Conservation (phyloP, 2,329 filamentous ascomycete species). For the Diaporthe amygdali region DNA sequence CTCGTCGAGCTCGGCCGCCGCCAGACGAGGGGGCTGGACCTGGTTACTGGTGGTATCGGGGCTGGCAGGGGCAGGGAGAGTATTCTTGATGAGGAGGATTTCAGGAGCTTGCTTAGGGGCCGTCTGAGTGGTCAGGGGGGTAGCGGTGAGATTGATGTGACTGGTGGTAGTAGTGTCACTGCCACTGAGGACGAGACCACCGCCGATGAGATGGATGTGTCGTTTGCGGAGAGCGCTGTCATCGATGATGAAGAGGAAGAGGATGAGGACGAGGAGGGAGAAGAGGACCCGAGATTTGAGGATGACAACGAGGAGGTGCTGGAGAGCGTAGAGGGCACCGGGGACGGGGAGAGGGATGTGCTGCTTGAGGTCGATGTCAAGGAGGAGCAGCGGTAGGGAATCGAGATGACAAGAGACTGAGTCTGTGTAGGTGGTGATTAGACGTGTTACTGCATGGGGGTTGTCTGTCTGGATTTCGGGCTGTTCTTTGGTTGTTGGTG, state of each 20-base stretch:
- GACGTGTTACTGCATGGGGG: background rate
- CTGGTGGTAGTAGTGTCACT: slow-evolving; percentile 18
- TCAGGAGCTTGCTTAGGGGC: slow-evolving; percentile 43
- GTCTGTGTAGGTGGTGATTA: background rate
- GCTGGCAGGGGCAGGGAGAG: slow-evolving; percentile 60
- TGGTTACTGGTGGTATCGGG: slow-evolving; percentile 30
- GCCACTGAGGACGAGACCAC: slow-evolving; percentile 26
- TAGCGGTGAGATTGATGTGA: background rate
- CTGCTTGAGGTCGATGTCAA: background rate
- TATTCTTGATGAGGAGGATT: slow-evolving; percentile 65
- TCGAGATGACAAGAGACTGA: background rate
- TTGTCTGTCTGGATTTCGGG: background rate
- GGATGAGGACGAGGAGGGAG: background rate
- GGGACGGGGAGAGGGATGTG: background rate
- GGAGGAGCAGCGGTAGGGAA: background rate
- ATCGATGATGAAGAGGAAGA: slow-evolving; percentile 20
- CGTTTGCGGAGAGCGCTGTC: slow-evolving; percentile 5
- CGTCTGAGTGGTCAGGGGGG: background rate
- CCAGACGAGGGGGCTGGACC: slow-evolving; percentile 53
- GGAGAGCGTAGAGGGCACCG: background rate
- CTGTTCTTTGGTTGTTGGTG: background rate
- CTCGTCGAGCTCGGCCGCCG: slow-evolving; percentile 63
- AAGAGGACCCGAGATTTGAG: background rate
- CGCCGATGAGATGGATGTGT: slow-evolving; percentile 21
- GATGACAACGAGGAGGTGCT: background rate